A percentile compares a stretch with the other conserved stretches of the same genome.
Conservation (phyloP, 331 rosid species). For the Spiraea crenata region DNA sequence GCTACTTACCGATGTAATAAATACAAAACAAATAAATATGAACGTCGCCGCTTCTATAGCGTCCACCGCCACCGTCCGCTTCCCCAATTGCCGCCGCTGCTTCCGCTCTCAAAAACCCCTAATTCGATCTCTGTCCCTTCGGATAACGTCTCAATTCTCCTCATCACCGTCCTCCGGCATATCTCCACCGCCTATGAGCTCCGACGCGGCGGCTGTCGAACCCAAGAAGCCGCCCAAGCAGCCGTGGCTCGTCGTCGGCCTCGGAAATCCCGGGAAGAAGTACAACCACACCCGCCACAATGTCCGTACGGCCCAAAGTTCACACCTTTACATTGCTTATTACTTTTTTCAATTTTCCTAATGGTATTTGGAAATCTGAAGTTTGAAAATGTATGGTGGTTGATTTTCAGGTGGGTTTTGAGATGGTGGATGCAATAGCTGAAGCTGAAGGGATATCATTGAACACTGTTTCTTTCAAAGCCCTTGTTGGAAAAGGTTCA, state of each 20-base stretch:
- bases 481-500: constrained; percentile 79
- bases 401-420: constrained; percentile 79
- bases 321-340: neutral
- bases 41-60: constrained; percentile 43
- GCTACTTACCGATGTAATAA: too few relatives aligned
- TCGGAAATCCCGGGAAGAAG: constrained; percentile 90
- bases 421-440: constrained; percentile 76
- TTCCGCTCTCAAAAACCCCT: constrained; percentile 38
- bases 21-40: constrained; percentile 28
- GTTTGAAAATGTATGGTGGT: neutral
- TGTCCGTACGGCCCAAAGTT: constrained; percentile 40
- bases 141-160: constrained; percentile 17
- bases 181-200: constrained; percentile 18
- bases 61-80: constrained; percentile 35
- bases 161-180: constrained; percentile 15
- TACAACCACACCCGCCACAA: constrained; percentile 74
- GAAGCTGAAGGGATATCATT: constrained; percentile 86
- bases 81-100: constrained; percentile 34
- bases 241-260: constrained; percentile 94
- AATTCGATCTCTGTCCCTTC: constrained; percentile 12
- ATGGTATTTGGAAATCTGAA: neutral
- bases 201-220: constrained; percentile 21
- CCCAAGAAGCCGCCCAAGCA: constrained; percentile 36
- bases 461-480: constrained; percentile 74
- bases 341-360: too few relatives aligned